Evolutionary conservation across 164 flowering plant genomes (phyloP).

Genomic region (Vitis rotundifolia): DNA sequence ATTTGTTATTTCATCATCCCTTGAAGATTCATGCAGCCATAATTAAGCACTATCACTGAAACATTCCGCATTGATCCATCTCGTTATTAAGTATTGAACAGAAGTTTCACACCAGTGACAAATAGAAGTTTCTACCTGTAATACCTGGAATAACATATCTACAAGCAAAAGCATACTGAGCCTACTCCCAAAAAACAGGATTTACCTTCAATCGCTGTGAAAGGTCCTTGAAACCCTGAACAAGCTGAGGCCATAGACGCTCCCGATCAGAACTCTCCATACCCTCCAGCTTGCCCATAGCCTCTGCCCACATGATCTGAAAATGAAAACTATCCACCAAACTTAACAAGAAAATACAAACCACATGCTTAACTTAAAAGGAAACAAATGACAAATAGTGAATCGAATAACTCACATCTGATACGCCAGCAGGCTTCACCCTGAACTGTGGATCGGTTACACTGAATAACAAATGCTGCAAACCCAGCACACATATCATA

Average conservation of each 20-base stretch:
- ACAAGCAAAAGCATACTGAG: background rate
- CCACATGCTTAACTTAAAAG: background rate
- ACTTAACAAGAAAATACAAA: constrained; percentile 13
- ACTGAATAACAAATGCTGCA: constrained; percentile 92
- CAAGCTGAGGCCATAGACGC: constrained; percentile 96
- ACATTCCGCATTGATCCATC: too few species aligned
- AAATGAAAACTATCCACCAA: constrained; percentile 39
- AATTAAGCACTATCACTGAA: too few species aligned
- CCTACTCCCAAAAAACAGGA: background rate
- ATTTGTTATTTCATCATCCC: too few species aligned
- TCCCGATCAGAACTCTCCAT: constrained; percentile 88
- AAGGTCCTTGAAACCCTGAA: constrained; percentile 93
- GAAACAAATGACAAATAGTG: constrained; percentile 2
- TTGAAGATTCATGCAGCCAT: too few species aligned
- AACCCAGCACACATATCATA: constrained; percentile 14
- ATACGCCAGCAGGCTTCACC: constrained; percentile 86
- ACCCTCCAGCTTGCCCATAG: constrained; percentile 91
- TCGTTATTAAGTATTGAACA: too few species aligned
- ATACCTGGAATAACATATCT: too few species aligned
- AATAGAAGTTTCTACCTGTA: too few species aligned
- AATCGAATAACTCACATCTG: constrained; percentile 74
- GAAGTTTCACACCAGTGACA: too few species aligned
- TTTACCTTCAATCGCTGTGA: constrained; percentile 86
- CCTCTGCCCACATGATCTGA: constrained; percentile 99
- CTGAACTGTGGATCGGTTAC: constrained; percentile 82